A percentile compares a stretch with the other conserved stretches of the same genome.
Conservation (phyloP, 768 basidiomycete genomes). For the Paxillus rubicundulus region DNA sequence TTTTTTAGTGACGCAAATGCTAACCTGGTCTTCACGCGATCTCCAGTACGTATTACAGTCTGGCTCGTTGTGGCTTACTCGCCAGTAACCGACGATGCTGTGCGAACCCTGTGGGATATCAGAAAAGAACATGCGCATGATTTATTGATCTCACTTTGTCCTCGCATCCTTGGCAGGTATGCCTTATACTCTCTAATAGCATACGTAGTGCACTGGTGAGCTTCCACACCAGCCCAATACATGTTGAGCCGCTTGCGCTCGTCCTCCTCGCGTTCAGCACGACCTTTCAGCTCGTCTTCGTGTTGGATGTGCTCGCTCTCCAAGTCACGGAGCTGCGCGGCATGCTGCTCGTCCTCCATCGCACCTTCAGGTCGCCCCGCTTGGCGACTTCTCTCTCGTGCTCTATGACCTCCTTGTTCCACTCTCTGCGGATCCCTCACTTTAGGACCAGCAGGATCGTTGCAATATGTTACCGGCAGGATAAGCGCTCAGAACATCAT, state of each 20-base stretch:
- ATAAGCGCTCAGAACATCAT: slow-evolving; percentile 2
- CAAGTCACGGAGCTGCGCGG: slow-evolving; percentile 14
- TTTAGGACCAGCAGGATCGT: slow-evolving; percentile 19
- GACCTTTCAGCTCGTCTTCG: slow-evolving; percentile 14
- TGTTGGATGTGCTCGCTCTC: slow-evolving; percentile 17
- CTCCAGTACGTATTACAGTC: slow-evolving; percentile 9
- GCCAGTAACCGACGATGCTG: slow-evolving; percentile 17
- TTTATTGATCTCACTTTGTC: not conserved
- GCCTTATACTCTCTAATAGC: slow-evolving; percentile 19
- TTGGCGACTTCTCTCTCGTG: slow-evolving; percentile 14
- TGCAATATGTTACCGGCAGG: slow-evolving; percentile 15
- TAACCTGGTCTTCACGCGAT: not conserved
- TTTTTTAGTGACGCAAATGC: not conserved
- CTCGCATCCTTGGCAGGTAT: slow-evolving; percentile 7
- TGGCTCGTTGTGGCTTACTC: slow-evolving; percentile 17
- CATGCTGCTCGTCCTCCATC: slow-evolving; percentile 21
- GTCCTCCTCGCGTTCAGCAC: slow-evolving; percentile 10
- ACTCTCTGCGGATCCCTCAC: slow-evolving; percentile 11
- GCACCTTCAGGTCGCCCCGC: slow-evolving; percentile 8
- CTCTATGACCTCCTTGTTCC: slow-evolving; percentile 15
- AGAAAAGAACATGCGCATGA: not conserved
- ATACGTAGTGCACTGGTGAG: slow-evolving; percentile 13
- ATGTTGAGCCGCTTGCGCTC: slow-evolving; percentile 7
- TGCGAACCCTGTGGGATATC: slow-evolving; percentile 3
- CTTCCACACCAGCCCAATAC: not conserved